phyloP scores from a whole-genome alignment of 2,329 filamentous ascomycete genomes.

The Monosporascus sp. region DNA sequence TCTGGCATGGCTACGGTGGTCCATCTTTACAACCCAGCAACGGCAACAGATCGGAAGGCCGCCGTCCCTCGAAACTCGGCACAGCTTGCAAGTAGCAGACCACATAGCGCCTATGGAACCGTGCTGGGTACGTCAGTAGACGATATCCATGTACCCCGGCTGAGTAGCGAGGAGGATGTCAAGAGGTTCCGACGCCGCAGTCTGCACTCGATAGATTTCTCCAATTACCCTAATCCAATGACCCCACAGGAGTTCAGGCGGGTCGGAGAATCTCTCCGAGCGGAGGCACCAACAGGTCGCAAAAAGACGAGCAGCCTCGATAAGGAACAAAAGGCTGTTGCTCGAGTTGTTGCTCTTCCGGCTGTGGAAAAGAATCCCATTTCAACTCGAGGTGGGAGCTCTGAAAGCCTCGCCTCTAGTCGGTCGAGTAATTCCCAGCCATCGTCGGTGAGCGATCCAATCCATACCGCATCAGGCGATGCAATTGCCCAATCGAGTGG shows the following conservation, averaged over 20 bases:
- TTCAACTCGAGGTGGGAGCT: slow-evolving; percentile 50
- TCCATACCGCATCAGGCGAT: slow-evolving; percentile 11
- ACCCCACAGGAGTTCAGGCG: slow-evolving; percentile 32
- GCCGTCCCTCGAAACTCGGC: slow-evolving; percentile 25
- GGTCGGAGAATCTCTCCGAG: slow-evolving; percentile 27
- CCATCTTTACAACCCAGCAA: slow-evolving; percentile 47
- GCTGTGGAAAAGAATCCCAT: slow-evolving; percentile 26
- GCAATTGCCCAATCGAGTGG: slow-evolving; percentile 39
- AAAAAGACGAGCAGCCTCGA: slow-evolving; percentile 27
- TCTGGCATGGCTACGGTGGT: slow-evolving; percentile 49
- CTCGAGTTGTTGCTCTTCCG: slow-evolving; percentile 28
- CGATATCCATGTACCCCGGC: slow-evolving; percentile 60
- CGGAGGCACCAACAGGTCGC: slow-evolving; percentile 22
- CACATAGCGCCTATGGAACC: slow-evolving; percentile 48
- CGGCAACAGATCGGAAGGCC: slow-evolving; percentile 29
- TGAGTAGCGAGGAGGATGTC: slow-evolving; percentile 56
- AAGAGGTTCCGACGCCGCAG: slow-evolving; percentile 79
- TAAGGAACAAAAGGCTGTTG: slow-evolving; percentile 33
- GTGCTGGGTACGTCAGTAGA: slow-evolving; percentile 52
- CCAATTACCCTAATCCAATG: slow-evolving; percentile 34
- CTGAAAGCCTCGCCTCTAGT: slow-evolving; percentile 57
- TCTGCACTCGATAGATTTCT: slow-evolving; percentile 59
- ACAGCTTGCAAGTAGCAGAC: slow-evolving; percentile 33
- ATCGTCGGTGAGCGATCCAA: slow-evolving; percentile 54
- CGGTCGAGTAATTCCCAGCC: slow-evolving; percentile 56